A percentile compares a stretch with the other conserved stretches of the same genome.
Conservation (phyloP, 1,284 basidiomycete genomes). For the Lentinus polychrous region DNA sequence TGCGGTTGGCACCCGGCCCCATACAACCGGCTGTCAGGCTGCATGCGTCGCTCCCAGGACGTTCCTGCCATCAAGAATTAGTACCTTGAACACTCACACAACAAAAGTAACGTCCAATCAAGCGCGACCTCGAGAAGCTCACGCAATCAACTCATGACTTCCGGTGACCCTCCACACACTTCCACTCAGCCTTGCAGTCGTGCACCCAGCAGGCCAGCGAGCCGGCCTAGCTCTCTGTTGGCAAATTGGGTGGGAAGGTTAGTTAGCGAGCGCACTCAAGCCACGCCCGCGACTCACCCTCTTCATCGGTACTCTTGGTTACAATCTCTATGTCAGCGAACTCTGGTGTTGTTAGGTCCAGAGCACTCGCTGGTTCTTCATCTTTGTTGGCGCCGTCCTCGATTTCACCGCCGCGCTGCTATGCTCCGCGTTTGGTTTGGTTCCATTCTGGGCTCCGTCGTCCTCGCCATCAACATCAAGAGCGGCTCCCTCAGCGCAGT, state of each 20-base stretch:
- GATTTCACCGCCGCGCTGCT: conserved; percentile 55
- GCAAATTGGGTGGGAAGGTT: too few species aligned
- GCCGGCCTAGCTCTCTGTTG: too few species aligned
- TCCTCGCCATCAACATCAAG: conserved; percentile 37
- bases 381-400: conserved; percentile 49
- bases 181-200: too few species aligned
- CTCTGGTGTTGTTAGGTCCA: conserved; percentile 34
- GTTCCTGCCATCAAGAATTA: conserved; percentile 95
- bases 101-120: too few species aligned
- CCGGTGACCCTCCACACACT: too few species aligned
- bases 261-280: too few species aligned
- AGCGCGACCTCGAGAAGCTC: too few species aligned
- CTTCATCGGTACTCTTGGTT: conserved; percentile 39
- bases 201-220: too few species aligned
- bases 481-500: conserved; percentile 26
- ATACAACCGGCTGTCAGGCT: conserved; percentile 88
- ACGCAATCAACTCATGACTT: too few species aligned
- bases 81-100: conserved; percentile 98
- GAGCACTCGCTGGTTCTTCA: conserved; percentile 36
- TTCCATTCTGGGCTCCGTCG: conserved; percentile 43
- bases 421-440: conserved; percentile 48
- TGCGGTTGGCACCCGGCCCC: conserved; percentile 99
- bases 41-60: conserved; percentile 92
- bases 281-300: conserved; percentile 40
- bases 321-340: conserved; percentile 43